phyloP scores from a whole-genome alignment of 2,329 filamentous ascomycete genomes.

The Venturia nashicola region DNA sequence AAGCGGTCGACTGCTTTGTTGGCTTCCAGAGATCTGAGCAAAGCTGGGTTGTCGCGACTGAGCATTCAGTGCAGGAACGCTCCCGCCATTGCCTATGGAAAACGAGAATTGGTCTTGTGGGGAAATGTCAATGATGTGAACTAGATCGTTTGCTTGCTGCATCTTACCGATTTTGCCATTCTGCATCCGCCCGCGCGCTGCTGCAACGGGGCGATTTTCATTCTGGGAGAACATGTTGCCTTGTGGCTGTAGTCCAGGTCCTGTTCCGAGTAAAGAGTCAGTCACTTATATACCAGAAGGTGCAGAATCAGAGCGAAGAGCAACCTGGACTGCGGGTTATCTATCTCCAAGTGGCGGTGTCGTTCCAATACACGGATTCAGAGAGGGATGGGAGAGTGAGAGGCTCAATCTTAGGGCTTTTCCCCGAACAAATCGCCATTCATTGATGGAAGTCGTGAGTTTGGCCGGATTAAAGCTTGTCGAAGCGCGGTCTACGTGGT shows the following conservation, averaged over 20 bases:
- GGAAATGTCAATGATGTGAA: not conserved
- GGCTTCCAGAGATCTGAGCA: slow-evolving; percentile 42
- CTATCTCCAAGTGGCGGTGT: not conserved
- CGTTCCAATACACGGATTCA: not conserved
- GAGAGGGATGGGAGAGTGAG: not conserved
- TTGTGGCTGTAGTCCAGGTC: slow-evolving; percentile 1
- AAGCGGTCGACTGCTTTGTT: slow-evolving; percentile 37
- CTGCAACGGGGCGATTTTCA: slow-evolving; percentile 34
- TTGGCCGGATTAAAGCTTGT: not conserved
- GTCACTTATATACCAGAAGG: not conserved
- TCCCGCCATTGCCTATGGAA: slow-evolving; percentile 9
- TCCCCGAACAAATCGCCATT: not conserved
- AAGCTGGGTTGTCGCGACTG: slow-evolving; percentile 30
- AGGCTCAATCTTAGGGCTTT: not conserved
- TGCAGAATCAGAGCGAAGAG: not conserved
- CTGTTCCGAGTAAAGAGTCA: not conserved
- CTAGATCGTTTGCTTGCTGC: not conserved
- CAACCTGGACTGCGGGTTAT: not conserved
- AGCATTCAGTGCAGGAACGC: slow-evolving; percentile 1
- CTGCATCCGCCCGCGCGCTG: slow-evolving; percentile 37
- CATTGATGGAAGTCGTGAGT: not conserved
- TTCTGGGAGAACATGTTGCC: slow-evolving; percentile 31
- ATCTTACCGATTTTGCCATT: slow-evolving; percentile 42
- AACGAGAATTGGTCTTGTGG: not conserved
- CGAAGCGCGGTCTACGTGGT: not conserved